Evolutionary conservation across 2,329 filamentous ascomycete genomes (phyloP).

Genomic region (Sarocladiaceae sp.): DNA sequence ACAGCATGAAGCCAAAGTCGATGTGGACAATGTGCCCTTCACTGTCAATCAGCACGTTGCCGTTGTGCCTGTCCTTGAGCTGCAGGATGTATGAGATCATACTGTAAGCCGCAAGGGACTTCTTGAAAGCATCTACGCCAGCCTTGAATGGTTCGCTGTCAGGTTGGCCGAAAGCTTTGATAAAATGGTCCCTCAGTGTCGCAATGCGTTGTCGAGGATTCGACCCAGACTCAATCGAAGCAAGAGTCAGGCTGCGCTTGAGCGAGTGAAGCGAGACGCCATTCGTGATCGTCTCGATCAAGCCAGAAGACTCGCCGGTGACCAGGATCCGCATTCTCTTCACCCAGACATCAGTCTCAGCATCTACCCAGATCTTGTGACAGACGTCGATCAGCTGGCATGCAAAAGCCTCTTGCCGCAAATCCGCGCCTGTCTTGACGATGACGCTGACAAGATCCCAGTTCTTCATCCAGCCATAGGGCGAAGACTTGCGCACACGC

Average conservation of each 20-base stretch:
- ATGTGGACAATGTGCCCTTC: constrained; percentile 86
- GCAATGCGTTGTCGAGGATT: constrained; percentile 74
- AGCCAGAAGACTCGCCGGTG: constrained; percentile 76
- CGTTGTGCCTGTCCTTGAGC: constrained; percentile 82
- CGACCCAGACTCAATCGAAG: constrained; percentile 66
- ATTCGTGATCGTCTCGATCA: constrained; percentile 86
- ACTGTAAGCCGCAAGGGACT: constrained; percentile 80
- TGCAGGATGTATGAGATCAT: constrained; percentile 81
- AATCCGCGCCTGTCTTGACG: constrained; percentile 79
- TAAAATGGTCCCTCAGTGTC: constrained; percentile 75
- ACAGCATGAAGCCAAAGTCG: constrained; percentile 87
- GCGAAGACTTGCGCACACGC: constrained; percentile 76
- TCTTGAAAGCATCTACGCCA: constrained; percentile 74
- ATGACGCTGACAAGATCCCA: constrained; percentile 87
- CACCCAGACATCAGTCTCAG: constrained; percentile 75
- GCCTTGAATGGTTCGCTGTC: constrained; percentile 66
- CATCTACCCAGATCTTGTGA: constrained; percentile 76
- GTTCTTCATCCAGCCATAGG: constrained; percentile 86
- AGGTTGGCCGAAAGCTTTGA: constrained; percentile 70
- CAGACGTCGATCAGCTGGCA: constrained; percentile 81
- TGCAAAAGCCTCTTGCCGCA: constrained; percentile 81
- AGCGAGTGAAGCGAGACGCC: constrained; percentile 83
- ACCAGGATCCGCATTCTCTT: constrained; percentile 85
- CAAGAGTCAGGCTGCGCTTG: constrained; percentile 75
- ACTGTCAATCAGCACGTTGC: constrained; percentile 81